These are phyloP conservation scores for Oryza glaberrima DNA, from an alignment of 176 grass and related monocot genomes.

Conservation along the genomic window DNA sequence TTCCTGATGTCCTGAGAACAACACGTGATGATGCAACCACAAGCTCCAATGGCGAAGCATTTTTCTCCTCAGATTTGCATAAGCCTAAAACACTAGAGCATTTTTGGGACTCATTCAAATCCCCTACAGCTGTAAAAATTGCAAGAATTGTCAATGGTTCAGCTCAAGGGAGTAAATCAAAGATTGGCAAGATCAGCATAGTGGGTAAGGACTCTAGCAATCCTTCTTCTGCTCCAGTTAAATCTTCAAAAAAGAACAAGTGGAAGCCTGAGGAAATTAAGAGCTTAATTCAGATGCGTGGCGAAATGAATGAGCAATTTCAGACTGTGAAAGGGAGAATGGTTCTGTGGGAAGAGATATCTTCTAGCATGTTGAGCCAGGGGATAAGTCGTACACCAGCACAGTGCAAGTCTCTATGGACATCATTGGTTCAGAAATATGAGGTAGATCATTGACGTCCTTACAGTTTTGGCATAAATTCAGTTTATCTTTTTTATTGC, in stretches of 20 bases:
- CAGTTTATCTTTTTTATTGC: not conserved
- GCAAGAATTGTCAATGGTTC: slow-evolving; percentile 53
- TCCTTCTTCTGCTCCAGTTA: slow-evolving; percentile 46
- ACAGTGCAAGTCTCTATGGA: slow-evolving; percentile 97
- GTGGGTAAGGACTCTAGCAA: slow-evolving; percentile 35
- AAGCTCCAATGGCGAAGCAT: slow-evolving; percentile 54
- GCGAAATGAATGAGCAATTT: slow-evolving; percentile 80
- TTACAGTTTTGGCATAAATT: not conserved
- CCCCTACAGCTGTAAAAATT: slow-evolving; percentile 58
- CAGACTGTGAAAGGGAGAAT: slow-evolving; percentile 86
- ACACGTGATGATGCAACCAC: slow-evolving; percentile 47
- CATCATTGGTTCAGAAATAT: slow-evolving; percentile 95
- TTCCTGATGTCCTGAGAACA: slow-evolving; percentile 39
- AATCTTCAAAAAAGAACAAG: slow-evolving; percentile 74
- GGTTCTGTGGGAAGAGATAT: slow-evolving; percentile 94
- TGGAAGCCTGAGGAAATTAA: slow-evolving; percentile 97
- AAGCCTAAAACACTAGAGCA: slow-evolving; percentile 65
- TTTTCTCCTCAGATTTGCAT: slow-evolving; percentile 61
- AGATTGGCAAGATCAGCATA: slow-evolving; percentile 50
- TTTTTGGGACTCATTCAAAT: slow-evolving; percentile 67
- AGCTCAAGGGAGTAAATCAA: slow-evolving; percentile 54
- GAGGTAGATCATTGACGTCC: slow-evolving; percentile 57
- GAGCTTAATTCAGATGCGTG: slow-evolving; percentile 75
- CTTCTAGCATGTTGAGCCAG: slow-evolving; percentile 62
- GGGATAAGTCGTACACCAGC: slow-evolving; percentile 71